Evolutionary conservation across 1,284 basidiomycete species (phyloP), one percentile per base, ranked within the genome.

Genomic region (Chondrostereum purpureum): DNA sequence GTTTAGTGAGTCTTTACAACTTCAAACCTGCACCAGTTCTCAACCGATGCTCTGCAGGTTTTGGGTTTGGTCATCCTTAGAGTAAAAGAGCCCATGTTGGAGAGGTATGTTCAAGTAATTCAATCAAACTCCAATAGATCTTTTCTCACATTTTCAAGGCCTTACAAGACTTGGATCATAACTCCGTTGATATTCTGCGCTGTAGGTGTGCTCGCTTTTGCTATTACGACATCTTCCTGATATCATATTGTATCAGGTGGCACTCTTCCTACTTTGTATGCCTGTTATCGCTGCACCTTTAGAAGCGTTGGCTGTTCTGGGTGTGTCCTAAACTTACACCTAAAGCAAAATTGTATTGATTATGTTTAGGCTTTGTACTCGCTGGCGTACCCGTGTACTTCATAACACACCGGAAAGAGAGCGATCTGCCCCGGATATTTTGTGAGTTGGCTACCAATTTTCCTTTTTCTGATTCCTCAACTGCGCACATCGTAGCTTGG

Each of bases 181-280:
- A 98, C 94, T 0, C 95, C 95, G 0, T 71, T 99, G 21, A 80
- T 77, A 3, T 99, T 99, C 64, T 95, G 93, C 53, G 83, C 78
- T 5, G 91, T 92, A 57, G 58, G 84, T 67, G 23, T 52, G 34
- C n/a, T n/a, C n/a, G n/a, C 54, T 50, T 23, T 47, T 49, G 33
- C 10, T 3, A 31, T 23, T 14, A 14, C 19, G 39, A 16, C 22
- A 21, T 34, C 47, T 11, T 41, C 22, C 41, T 43, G 17, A 42
- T 48, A 27, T 43, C 50, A 14, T 37, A 53, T 17, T 24, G 53
- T 50, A 54, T 43, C 56, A 90, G 82, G 84, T 94, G 16, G 91
- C 93, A 1, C 67, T 96, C 49, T 98, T 98, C 67, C 71, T 99
- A 42, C 69, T 99, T 4, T 84, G 88, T 55, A 97, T 99, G 91